Evolutionary conservation across 768 basidiomycete species (phyloP).

Genomic region (Russula sp.): DNA sequence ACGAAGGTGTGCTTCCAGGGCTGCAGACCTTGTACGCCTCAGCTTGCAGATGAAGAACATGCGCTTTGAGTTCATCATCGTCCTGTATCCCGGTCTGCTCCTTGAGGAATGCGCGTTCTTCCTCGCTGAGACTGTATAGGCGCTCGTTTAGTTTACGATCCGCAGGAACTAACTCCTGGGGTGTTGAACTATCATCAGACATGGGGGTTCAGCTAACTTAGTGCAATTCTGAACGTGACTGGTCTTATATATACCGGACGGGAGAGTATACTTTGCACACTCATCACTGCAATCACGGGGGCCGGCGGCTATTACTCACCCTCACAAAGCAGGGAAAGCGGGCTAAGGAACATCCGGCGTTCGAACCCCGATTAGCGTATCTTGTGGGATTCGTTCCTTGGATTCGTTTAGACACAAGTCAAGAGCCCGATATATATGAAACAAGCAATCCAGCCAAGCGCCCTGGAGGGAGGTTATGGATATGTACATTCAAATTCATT

Average conservation of each 20-base stretch:
- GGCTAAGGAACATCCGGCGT: too few species aligned
- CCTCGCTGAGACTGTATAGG: slow-evolving; percentile 10
- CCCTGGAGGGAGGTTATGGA: not conserved
- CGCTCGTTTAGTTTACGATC: not conserved
- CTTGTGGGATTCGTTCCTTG: not conserved
- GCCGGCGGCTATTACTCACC: too few species aligned
- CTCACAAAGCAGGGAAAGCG: too few species aligned
- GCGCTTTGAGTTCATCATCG: slow-evolving; percentile 30
- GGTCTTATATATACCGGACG: not conserved
- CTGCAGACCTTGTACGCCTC: slow-evolving; percentile 30
- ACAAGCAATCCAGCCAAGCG: not conserved
- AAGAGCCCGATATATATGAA: not conserved
- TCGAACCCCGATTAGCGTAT: too few species aligned
- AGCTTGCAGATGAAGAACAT: slow-evolving; percentile 29
- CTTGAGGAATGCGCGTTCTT: slow-evolving; percentile 25
- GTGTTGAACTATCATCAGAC: not conserved
- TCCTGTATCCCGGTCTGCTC: slow-evolving; percentile 30
- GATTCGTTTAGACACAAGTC: not conserved
- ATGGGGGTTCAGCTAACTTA: not conserved
- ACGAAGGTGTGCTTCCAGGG: not conserved
- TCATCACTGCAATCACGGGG: too few species aligned
- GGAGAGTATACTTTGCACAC: too few species aligned
- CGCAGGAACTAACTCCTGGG: not conserved
- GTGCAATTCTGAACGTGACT: too few species aligned
- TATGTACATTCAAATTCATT: not conserved